A percentile compares a stretch with the other conserved stretches of the same genome.
Conservation (phyloP, 441 rosid species). For the Syzygium malaccense region DNA sequence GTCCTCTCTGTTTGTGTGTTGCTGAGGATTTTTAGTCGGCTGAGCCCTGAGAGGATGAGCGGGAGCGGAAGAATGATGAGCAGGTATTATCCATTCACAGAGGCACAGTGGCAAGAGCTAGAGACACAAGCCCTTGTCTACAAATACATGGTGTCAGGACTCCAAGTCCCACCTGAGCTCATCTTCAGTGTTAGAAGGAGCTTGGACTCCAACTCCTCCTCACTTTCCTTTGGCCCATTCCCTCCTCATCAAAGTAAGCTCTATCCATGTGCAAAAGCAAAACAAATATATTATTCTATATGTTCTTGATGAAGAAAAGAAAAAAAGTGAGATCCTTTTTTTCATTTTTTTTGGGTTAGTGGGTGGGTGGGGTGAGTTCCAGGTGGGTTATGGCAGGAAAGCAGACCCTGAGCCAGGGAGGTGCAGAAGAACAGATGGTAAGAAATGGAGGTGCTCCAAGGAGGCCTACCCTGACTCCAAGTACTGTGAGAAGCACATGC, state of each 20-base stretch:
- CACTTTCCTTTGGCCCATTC: constrained; percentile 32
- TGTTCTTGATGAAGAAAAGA: neutral
- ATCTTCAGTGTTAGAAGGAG: constrained; percentile 40
- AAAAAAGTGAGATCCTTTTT: neutral
- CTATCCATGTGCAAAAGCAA: neutral
- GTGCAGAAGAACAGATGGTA: constrained; percentile 70
- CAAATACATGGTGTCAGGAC: constrained; percentile 61
- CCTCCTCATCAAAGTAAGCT: constrained; percentile 43
- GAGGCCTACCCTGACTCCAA: constrained; percentile 61
- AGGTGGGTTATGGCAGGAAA: constrained; percentile 49
- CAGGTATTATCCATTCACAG: constrained; percentile 40
- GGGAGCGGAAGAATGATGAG: constrained; percentile 10
- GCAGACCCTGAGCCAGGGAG: constrained; percentile 63
- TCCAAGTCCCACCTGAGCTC: constrained; percentile 54
- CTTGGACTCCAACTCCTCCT: constrained; percentile 24
- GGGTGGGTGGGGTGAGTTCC: constrained; percentile 49
- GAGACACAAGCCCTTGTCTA: constrained; percentile 53
- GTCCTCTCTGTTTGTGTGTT: neutral
- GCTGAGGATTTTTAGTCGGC: neutral
- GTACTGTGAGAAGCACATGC: constrained; percentile 66
- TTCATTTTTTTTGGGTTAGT: neutral
- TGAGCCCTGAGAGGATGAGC: constrained; percentile 33
- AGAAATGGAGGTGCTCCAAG: constrained; percentile 66
- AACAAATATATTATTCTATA: neutral
- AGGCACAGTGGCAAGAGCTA: constrained; percentile 50